Evolutionary conservation across 306 rosid species (phyloP), one percentile per base, ranked within the genome.

Genomic region (Cucurbita maxima): DNA sequence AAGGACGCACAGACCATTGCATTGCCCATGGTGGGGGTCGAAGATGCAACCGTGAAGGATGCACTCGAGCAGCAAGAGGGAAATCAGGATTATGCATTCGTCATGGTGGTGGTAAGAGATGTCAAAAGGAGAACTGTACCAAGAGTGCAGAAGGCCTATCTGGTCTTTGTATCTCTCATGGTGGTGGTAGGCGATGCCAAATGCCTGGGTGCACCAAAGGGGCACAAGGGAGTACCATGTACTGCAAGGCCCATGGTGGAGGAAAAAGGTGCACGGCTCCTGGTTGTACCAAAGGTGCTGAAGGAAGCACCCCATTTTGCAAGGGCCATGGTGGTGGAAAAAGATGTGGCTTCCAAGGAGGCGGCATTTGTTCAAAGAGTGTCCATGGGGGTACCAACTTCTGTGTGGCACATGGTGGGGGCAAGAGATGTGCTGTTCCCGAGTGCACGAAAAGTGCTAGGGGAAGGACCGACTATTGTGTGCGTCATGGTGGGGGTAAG

Each of bases 21-120:
- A 92, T 92, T 79, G 97, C 96, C 58, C 97, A 92, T 84, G 97
- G 97, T 84, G 97, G 97, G 52, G 97, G 97, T 47, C 87, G 95
- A 57, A 85, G 97, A 80, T 92, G 97, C 82, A 89, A 85, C 74
- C 82, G 86, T 14, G 95, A 86, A 10, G 77, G 95, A 67, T 92
- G 97, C 82, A 64, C 89, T 54, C 87, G 97, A 78, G 97, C 97
- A 71, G 97, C 97, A 76, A 84, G 97, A 80, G 97, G 97, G 7
- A 92, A 92, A 79, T 92, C 97, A 3, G 97, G 97, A 79, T 81
- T 92, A 79, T 92, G 97, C 73, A 92, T 92, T 61, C 87, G 97
- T 19, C 97, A 92, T 73, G 97, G 97, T 60, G 97, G 97, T 72
- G 97, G 97, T 75, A 92, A 92, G 88, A 82, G 97, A 82, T 92